Percentiles rank a stretch among this genome's conserved stretches.
Evolutionary conservation across 2,329 filamentous ascomycete species (phyloP).

Genomic region (Sordariomycetes sp.): DNA sequence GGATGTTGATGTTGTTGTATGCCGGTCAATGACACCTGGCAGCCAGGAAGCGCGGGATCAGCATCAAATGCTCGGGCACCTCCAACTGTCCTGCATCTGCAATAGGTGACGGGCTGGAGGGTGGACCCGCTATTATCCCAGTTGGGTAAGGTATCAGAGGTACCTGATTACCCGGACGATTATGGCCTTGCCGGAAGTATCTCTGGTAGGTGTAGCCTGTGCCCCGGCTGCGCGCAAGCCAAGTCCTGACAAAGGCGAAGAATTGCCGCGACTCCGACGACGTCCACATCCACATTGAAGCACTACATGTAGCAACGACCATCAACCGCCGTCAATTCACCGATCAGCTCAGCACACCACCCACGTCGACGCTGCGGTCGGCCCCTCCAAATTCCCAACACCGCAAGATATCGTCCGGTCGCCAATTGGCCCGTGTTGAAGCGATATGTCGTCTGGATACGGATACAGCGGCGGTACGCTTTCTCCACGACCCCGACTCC

Average conservation of each 20-base stretch:
- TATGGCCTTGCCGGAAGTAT: neutral
- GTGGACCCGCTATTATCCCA: neutral
- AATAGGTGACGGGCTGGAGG: no score
- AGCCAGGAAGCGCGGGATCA: neutral
- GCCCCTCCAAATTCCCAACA: neutral
- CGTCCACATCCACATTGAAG: neutral
- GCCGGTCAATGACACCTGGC: neutral
- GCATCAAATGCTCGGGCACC: no score
- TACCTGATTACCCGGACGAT: neutral
- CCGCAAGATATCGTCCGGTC: neutral
- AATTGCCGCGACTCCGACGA: neutral
- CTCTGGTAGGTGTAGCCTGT: neutral
- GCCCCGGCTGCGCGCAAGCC: neutral
- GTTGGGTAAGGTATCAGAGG: neutral
- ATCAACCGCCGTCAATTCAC: neutral
- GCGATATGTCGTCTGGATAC: conserved; percentile 67
- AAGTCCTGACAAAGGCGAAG: neutral
- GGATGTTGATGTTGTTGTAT: no score
- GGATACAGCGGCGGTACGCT: conserved; percentile 68
- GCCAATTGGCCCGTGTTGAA: neutral
- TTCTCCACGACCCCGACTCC: neutral
- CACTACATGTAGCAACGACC: neutral
- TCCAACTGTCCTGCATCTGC: neutral
- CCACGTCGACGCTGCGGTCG: neutral
- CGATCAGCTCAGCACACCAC: neutral